Conservation (phyloP, 805 yeast genomes). For the Ogataea corticis region DNA sequence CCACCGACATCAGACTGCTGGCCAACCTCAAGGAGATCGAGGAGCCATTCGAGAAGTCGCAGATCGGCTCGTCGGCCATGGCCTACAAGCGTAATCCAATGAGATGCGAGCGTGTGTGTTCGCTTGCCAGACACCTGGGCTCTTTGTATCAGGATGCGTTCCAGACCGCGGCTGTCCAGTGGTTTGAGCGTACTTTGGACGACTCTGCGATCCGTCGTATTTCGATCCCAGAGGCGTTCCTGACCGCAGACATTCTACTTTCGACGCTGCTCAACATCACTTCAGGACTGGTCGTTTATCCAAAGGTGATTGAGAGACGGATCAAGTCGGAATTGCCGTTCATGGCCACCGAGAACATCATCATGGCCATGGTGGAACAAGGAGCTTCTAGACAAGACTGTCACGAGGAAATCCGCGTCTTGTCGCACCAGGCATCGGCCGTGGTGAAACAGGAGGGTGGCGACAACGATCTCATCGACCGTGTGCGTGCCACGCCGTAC, state of each 20-base stretch:
- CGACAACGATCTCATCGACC: conserved; percentile 92
- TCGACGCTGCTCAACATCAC: conserved; percentile 90
- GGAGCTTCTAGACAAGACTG: conserved; percentile 98
- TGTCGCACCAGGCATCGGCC: conserved; percentile 95
- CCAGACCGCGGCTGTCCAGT: conserved; percentile 96
- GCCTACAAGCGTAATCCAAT: conserved; percentile 99
- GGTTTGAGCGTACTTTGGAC: conserved; percentile 99
- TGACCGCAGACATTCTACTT: conserved; percentile 91
- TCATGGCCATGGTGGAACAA: conserved; percentile 99
- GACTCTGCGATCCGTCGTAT: conserved; percentile 98
- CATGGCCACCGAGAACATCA: conserved; percentile 99
- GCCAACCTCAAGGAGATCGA: conserved; percentile 97
- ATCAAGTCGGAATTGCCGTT: conserved; percentile 93
- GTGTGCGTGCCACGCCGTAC: conserved; percentile 74
- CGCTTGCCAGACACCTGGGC: conserved; percentile 95
- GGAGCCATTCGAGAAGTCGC: conserved; percentile 98
- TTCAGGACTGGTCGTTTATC: conserved; percentile 95
- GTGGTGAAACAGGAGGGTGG: conserved; percentile 99
- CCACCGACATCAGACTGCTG: conserved; percentile 91
- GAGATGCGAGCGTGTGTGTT: conserved; percentile 99
- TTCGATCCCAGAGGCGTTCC: conserved; percentile 92
- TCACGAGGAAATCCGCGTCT: conserved; percentile 95
- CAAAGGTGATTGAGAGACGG: conserved; percentile 97
- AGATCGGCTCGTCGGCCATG: conserved; percentile 98
- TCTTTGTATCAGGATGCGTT: conserved; percentile 90